phyloP scores from a whole-genome alignment of 768 basidiomycete genomes.

The Sistotremastrum niveocremeum region DNA sequence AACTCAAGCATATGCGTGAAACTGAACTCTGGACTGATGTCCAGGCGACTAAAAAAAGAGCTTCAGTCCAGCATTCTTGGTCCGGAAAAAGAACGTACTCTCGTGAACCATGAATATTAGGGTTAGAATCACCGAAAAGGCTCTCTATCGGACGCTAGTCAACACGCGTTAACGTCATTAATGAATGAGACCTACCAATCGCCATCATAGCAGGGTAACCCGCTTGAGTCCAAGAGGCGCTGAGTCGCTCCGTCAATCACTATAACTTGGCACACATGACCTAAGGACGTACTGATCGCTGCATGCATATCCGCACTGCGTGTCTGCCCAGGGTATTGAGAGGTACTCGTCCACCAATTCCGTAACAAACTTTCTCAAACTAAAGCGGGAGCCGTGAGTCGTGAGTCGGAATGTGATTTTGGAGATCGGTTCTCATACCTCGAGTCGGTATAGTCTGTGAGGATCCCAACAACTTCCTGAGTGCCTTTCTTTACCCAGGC shows the following conservation, averaged over 20 bases:
- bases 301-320: conserved; percentile 89
- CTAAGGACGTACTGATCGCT: conserved; percentile 62
- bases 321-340: conserved; percentile 75
- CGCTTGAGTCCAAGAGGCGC: conserved; percentile 74
- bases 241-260: conserved; percentile 17
- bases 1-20: conserved; percentile 76
- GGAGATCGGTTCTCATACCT: conserved; percentile 18
- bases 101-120: conserved; percentile 65
- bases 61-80: conserved; percentile 8
- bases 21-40: conserved; percentile 79
- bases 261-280: conserved; percentile 15
- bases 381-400: conserved; percentile 16
- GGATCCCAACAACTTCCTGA: conserved; percentile 63
- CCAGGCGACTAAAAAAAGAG: conserved; percentile 46
- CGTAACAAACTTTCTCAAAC: conserved; percentile 73
- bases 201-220: conserved; percentile 80
- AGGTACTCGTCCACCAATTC: conserved; percentile 65
- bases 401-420: background rate
- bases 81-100: conserved; percentile 45
- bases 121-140: conserved; percentile 63
- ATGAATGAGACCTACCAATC: conserved; percentile 40
- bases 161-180: conserved; percentile 5
- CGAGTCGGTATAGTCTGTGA: conserved; percentile 70
- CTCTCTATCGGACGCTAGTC: conserved; percentile 31
- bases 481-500: conserved; percentile 85